These are phyloP conservation scores for Calocybe indica DNA, from an alignment of 768 basidiomycete species.

Conservation along the genomic window DNA sequence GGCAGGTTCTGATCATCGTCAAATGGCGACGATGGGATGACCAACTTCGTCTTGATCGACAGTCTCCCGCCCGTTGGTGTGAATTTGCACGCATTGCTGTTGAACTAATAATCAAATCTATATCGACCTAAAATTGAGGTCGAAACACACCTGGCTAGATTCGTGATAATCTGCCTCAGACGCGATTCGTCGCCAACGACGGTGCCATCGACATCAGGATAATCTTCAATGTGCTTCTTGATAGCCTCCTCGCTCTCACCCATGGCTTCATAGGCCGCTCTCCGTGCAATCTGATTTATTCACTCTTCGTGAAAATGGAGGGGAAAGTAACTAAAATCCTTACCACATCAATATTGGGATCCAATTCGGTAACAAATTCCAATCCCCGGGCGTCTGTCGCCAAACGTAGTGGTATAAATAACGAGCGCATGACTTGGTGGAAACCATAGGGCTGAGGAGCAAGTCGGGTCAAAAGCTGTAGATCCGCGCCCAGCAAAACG, in stretches of 20 bases:
- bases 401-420: conserved; percentile 63
- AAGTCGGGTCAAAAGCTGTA: conserved; percentile 3
- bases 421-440: conserved; percentile 70
- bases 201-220: conserved; percentile 53
- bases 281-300: conserved; percentile 44
- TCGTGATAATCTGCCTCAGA: conserved; percentile 75
- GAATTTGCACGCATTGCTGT: conserved; percentile 76
- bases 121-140: conserved; percentile 1
- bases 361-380: conserved; percentile 63
- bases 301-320: neutral
- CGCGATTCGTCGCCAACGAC: conserved; percentile 85
- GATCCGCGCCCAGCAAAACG: neutral
- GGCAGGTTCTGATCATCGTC: conserved; percentile 3
- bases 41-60: conserved; percentile 58
- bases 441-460: conserved; percentile 58
- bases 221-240: conserved; percentile 30
- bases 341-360: conserved; percentile 60
- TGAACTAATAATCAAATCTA: neutral
- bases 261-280: conserved; percentile 53
- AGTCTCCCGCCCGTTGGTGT: conserved; percentile 66
- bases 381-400: conserved; percentile 64
- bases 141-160: conserved; percentile 60
- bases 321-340: conserved; percentile 6
- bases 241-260: conserved; percentile 42
- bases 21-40: conserved; percentile 24